phyloP scores from a whole-genome alignment of 768 basidiomycete species.

The Agrocybe chaxingu region DNA sequence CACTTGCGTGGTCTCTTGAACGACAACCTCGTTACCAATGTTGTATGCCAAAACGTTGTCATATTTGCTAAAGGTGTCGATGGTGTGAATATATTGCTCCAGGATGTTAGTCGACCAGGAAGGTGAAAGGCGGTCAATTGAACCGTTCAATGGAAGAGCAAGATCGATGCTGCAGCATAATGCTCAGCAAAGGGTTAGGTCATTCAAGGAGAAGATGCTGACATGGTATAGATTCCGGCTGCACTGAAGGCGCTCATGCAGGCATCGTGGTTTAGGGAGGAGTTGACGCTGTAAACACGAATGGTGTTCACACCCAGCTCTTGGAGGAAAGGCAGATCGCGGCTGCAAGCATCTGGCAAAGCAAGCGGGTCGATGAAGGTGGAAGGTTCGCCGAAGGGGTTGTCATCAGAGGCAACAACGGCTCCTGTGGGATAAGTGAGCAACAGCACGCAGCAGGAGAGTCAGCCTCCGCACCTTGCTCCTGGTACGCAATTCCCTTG shows the following conservation, averaged over 20 bases:
- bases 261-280: constrained; percentile 76
- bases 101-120: constrained; percentile 82
- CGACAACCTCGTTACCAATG: constrained; percentile 82
- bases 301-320: constrained; percentile 78
- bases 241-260: constrained; percentile 79
- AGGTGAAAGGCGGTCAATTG: constrained; percentile 69
- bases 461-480: constrained; percentile 51
- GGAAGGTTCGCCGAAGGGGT: constrained; percentile 67
- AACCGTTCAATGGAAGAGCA: constrained; percentile 81
- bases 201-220: constrained; percentile 23
- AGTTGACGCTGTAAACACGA: constrained; percentile 84
- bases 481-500: constrained; percentile 84
- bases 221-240: constrained; percentile 91
- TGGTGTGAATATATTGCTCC: constrained; percentile 73
- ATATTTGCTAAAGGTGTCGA: constrained; percentile 79
- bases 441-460: not conserved
- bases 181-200: constrained; percentile 7
- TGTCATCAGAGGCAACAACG: constrained; percentile 45
- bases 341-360: constrained; percentile 59
- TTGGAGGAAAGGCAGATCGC: constrained; percentile 78
- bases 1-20: constrained; percentile 51
- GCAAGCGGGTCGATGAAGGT: constrained; percentile 81
- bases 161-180: constrained; percentile 68
- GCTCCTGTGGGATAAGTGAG: constrained; percentile 27
- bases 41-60: constrained; percentile 89